A percentile compares a stretch with the other conserved stretches of the same genome.
Conservation (phyloP, 306 rosid genomes). For the Vigna trinervia region DNA sequence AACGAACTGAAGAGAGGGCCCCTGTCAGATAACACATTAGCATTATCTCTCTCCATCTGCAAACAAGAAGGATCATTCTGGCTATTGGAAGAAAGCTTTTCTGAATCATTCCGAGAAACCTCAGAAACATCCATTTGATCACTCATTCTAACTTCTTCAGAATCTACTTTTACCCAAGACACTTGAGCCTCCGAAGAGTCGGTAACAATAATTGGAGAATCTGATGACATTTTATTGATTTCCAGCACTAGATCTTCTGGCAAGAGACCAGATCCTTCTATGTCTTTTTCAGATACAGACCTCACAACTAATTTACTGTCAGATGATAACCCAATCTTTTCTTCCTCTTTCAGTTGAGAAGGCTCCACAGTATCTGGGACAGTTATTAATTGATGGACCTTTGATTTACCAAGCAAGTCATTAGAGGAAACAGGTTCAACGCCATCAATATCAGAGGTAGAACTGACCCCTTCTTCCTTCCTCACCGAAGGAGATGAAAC, state of each 20-base stretch:
- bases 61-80: slow-evolving; percentile 30
- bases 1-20: slow-evolving; percentile 12
- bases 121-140: slow-evolving; percentile 42
- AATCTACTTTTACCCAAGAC: slow-evolving; percentile 26
- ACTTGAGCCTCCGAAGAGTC: slow-evolving; percentile 37
- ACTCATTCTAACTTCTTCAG: slow-evolving; percentile 28
- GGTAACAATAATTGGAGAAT: slow-evolving; percentile 4
- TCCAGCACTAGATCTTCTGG: slow-evolving; percentile 30
- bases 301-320: slow-evolving; percentile 26
- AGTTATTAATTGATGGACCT: slow-evolving; percentile 25
- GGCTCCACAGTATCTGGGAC: slow-evolving; percentile 24
- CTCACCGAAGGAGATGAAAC: slow-evolving; percentile 24
- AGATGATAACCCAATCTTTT: slow-evolving; percentile 32
- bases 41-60: slow-evolving; percentile 29
- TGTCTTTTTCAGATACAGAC: slow-evolving; percentile 28
- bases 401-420: slow-evolving; percentile 35
- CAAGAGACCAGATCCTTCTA: slow-evolving; percentile 16
- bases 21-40: slow-evolving; percentile 37
- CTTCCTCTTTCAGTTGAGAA: slow-evolving; percentile 43
- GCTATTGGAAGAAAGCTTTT: slow-evolving; percentile 29
- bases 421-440: slow-evolving; percentile 6
- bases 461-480: slow-evolving; percentile 31
- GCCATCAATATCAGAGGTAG: slow-evolving; percentile 32
- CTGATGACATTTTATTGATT: slow-evolving; percentile 7
- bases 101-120: slow-evolving; percentile 34